These are phyloP conservation scores for Aspergillus japonicus DNA, from an alignment of 2,329 filamentous ascomycete species.

Conservation along the genomic window DNA sequence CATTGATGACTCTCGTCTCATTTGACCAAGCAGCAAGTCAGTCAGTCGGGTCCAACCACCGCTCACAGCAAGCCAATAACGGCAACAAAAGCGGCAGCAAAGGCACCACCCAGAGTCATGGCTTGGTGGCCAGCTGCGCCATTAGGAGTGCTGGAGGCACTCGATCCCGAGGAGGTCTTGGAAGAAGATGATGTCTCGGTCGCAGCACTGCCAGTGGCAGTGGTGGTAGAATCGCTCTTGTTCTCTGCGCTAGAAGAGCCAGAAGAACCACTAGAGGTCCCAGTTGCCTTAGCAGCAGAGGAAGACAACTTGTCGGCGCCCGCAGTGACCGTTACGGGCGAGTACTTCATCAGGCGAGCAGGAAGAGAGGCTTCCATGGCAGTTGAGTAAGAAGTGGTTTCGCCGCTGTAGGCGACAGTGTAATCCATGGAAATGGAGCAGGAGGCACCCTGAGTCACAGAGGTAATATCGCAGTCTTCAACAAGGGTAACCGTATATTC, in stretches of 20 bases:
- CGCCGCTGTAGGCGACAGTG: background rate
- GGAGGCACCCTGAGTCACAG: slow-evolving; percentile 15
- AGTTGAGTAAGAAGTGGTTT: slow-evolving; percentile 4
- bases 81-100: background rate
- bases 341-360: slow-evolving; percentile 13
- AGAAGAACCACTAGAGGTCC: background rate
- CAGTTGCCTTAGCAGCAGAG: background rate
- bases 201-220: background rate
- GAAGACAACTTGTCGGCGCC: slow-evolving; percentile 18
- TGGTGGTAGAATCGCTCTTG: background rate
- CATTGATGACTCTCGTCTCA: too few species aligned
- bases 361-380: slow-evolving; percentile 4
- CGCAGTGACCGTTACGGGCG: slow-evolving; percentile 17
- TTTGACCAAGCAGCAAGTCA: background rate
- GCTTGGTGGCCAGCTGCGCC: background rate
- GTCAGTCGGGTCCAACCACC: background rate
- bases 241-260: background rate
- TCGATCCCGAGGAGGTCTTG: background rate
- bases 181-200: background rate
- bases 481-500: slow-evolving; percentile 9
- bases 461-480: slow-evolving; percentile 19
- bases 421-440: slow-evolving; percentile 13
- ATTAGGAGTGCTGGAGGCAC: background rate
- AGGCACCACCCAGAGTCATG: background rate
- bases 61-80: background rate